phyloP scores from a whole-genome alignment of 805 yeast genomes.

The Vanderwaltozyma tropicalis region DNA sequence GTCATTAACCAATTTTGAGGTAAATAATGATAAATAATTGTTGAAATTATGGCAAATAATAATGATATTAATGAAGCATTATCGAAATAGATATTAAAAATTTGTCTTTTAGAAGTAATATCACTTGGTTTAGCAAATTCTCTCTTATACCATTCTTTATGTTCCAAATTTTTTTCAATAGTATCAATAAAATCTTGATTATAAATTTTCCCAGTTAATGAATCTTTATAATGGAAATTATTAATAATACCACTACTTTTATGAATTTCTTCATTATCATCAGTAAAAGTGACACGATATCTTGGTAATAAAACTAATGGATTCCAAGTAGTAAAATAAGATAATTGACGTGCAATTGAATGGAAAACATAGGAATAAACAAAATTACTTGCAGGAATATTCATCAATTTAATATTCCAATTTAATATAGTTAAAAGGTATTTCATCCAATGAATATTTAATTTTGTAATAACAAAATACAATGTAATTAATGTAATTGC shows the following conservation, averaged over 20 bases:
- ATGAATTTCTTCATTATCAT: constrained; percentile 29
- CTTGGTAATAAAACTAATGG: constrained; percentile 27
- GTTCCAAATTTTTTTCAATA: constrained; percentile 12
- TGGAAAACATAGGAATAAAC: constrained; percentile 25
- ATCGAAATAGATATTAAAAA: constrained; percentile 29
- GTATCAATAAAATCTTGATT: constrained; percentile 22
- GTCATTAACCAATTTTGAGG: constrained; percentile 37
- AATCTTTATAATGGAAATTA: constrained; percentile 19
- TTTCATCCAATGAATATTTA: constrained; percentile 22
- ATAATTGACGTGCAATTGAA: constrained; percentile 20
- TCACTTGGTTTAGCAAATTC: constrained; percentile 12
- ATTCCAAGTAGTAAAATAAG: constrained; percentile 20
- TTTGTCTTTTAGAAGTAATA: constrained; percentile 24
- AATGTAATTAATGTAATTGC: constrained; percentile 30
- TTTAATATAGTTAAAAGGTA: constrained; percentile 28
- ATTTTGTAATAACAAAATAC: constrained; percentile 27
- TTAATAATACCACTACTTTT: constrained; percentile 32
- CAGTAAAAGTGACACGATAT: constrained; percentile 33
- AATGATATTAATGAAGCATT: constrained; percentile 22
- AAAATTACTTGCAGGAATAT: constrained; percentile 27
- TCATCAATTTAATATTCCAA: constrained; percentile 28
- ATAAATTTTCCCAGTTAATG: constrained; percentile 6
- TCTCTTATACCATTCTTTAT: constrained; percentile 6
- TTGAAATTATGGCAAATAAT: constrained; percentile 10
- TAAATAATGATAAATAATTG: constrained; percentile 19